Conservation (phyloP, 257 asterid species). For the Apocynum venetum region DNA sequence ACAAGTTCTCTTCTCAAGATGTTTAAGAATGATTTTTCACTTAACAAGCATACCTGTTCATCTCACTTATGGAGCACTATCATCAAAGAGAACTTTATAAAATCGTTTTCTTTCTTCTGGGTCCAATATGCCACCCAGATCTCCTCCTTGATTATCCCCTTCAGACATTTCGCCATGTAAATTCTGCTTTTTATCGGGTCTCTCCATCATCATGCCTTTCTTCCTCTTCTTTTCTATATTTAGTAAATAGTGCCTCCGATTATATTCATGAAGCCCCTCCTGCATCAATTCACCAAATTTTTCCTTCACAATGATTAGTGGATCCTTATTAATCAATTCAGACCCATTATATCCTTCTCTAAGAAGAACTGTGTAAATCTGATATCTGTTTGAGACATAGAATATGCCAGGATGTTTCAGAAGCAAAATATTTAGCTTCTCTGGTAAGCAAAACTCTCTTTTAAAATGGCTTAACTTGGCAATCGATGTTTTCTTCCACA, state of each 20-base stretch:
- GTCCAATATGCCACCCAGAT: slow-evolving; percentile 77
- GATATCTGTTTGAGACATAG: slow-evolving; percentile 72
- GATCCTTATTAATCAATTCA: slow-evolving; percentile 73
- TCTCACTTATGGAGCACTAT: slow-evolving; percentile 36
- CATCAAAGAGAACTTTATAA: slow-evolving; percentile 68
- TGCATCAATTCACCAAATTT: slow-evolving; percentile 88
- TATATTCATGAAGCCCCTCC: slow-evolving; percentile 82
- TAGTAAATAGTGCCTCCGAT: slow-evolving; percentile 55
- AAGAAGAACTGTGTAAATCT: slow-evolving; percentile 69
- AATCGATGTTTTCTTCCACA: slow-evolving; percentile 81
- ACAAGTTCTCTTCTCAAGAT: background rate
- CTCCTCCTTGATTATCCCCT: slow-evolving; percentile 45
- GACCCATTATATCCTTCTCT: slow-evolving; percentile 73
- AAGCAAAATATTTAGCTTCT: slow-evolving; percentile 61
- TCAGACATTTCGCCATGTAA: slow-evolving; percentile 22
- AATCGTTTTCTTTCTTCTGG: slow-evolving; percentile 83
- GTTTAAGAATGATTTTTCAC: background rate
- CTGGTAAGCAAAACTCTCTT: slow-evolving; percentile 71
- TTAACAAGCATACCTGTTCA: background rate
- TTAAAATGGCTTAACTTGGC: slow-evolving; percentile 65
- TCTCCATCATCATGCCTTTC: slow-evolving; percentile 37
- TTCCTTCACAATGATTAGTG: slow-evolving; percentile 75
- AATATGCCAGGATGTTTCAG: slow-evolving; percentile 87
- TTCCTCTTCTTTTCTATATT: slow-evolving; percentile 72
- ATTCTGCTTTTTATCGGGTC: slow-evolving; percentile 31